phyloP scores from a whole-genome alignment of 2,329 filamentous ascomycete species.

The Fusarium sarcochroum region DNA sequence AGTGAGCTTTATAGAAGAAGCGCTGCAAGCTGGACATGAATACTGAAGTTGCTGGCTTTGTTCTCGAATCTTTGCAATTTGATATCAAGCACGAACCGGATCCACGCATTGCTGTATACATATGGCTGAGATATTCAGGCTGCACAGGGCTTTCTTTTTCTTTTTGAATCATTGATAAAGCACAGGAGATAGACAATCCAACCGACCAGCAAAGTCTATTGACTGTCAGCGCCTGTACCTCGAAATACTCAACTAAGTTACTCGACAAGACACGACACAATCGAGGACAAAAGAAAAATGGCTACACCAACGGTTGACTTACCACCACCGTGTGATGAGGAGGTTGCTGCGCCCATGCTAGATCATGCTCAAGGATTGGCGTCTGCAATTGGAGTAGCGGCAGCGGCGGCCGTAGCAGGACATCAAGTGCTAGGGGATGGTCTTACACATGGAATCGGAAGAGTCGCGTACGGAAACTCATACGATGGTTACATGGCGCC shows the following conservation, averaged over 20 bases:
- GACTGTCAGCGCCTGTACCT: constrained; percentile 6
- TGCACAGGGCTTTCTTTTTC: constrained; percentile 2
- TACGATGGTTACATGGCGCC: constrained; percentile 12
- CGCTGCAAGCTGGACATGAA: constrained; percentile 28
- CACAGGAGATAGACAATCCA: background rate
- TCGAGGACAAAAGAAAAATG: constrained; percentile 24
- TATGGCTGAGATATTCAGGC: constrained; percentile 24
- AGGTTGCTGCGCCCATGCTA: constrained; percentile 42
- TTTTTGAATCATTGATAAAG: constrained; percentile 24
- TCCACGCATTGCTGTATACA: constrained; percentile 16
- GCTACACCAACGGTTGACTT: constrained; percentile 48
- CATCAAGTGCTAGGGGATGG: constrained; percentile 26
- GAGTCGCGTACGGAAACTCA: constrained; percentile 19
- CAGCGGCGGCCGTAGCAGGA: constrained; percentile 43
- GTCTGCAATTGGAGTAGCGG: constrained; percentile 46
- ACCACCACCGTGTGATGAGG: constrained; percentile 46
- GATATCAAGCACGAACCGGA: constrained; percentile 6
- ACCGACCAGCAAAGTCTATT: background rate
- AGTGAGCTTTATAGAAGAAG: constrained; percentile 38
- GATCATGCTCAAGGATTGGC: constrained; percentile 47
- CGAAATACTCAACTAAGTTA: background rate
- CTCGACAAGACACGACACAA: background rate
- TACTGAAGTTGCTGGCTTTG: constrained; percentile 9
- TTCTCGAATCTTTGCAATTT: constrained; percentile 17
- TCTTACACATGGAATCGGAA: constrained; percentile 27